phyloP scores from a whole-genome alignment of 805 yeast species.

The Zygoascus bituminiphila region DNA sequence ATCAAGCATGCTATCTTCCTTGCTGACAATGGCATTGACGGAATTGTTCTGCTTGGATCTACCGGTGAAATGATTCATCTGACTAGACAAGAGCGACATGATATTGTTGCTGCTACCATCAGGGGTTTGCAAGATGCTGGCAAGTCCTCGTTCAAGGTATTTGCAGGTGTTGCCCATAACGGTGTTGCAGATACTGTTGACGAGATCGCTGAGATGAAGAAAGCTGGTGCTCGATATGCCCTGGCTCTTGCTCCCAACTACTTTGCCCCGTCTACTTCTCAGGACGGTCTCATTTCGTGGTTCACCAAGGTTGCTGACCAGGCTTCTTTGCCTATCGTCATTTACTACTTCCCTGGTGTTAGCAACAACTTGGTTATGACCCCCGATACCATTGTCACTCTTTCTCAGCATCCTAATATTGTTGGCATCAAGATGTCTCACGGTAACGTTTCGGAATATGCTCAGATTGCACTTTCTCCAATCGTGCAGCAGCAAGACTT shows the following conservation, averaged over 20 bases:
- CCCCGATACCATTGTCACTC: conserved; percentile 34
- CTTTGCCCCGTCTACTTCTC: conserved; percentile 39
- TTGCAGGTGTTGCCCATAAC: conserved; percentile 45
- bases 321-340: conserved; percentile 36
- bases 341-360: conserved; percentile 46
- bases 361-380: conserved; percentile 34
- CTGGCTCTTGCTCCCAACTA: conserved; percentile 39
- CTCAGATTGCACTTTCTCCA: conserved; percentile 37
- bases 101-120: conserved; percentile 22
- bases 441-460: conserved; percentile 42
- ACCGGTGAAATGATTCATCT: conserved; percentile 50
- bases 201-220: conserved; percentile 21
- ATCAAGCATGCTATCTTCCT: conserved; percentile 38
- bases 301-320: conserved; percentile 37
- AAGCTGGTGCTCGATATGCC: conserved; percentile 25
- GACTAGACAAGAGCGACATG: conserved; percentile 37
- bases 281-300: conserved; percentile 41
- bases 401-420: conserved; percentile 39
- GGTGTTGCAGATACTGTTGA: conserved; percentile 38
- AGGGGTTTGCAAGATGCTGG: conserved; percentile 32
- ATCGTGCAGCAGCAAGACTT: conserved; percentile 35
- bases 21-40: conserved; percentile 38
- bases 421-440: conserved; percentile 47
- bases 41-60: conserved; percentile 44
- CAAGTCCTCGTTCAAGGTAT: conserved; percentile 33